phyloP scores from a whole-genome alignment of 108 stramenopile genomes.

The Cyclostephanos tholiformis region DNA sequence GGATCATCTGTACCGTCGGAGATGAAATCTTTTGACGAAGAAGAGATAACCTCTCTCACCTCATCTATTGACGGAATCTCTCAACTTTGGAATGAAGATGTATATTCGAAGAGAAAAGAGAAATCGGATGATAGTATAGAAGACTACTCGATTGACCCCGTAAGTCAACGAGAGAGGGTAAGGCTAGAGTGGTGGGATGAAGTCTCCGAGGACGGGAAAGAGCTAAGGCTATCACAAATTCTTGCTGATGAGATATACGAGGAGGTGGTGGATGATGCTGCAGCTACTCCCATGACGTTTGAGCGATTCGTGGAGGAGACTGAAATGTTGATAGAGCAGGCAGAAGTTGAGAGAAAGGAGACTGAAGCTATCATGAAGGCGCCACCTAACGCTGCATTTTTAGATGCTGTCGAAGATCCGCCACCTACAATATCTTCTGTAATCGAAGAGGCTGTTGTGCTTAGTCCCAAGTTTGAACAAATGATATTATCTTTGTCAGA shows the following conservation, averaged over 20 bases:
- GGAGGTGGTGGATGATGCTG: conserved; percentile 44
- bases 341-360: conserved; percentile 72
- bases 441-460: conserved; percentile 12
- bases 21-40: conserved; percentile 20
- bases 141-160: not conserved
- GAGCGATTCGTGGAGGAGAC: conserved; percentile 74
- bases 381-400: conserved; percentile 60
- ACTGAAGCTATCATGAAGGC: conserved; percentile 88
- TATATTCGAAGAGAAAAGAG: conserved; percentile 4
- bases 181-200: conserved; percentile 62
- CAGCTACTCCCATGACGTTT: conserved; percentile 43
- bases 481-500: conserved; percentile 17
- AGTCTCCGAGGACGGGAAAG: conserved; percentile 59
- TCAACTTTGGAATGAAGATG: conserved; percentile 45
- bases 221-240: conserved; percentile 57
- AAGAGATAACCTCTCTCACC: conserved; percentile 6
- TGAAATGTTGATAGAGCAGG: conserved; percentile 55
- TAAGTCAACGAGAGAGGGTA: not conserved
- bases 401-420: conserved; percentile 27
- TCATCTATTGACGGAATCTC: conserved; percentile 38
- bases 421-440: not conserved
- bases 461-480: conserved; percentile 18
- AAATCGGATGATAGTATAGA: not conserved
- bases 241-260: conserved; percentile 68
- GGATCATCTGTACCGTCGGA: conserved; percentile 32